A percentile compares a stretch with the other conserved stretches of the same genome.
Conservation (phyloP, 257 asterid genomes). For the Solanum pennellii region DNA sequence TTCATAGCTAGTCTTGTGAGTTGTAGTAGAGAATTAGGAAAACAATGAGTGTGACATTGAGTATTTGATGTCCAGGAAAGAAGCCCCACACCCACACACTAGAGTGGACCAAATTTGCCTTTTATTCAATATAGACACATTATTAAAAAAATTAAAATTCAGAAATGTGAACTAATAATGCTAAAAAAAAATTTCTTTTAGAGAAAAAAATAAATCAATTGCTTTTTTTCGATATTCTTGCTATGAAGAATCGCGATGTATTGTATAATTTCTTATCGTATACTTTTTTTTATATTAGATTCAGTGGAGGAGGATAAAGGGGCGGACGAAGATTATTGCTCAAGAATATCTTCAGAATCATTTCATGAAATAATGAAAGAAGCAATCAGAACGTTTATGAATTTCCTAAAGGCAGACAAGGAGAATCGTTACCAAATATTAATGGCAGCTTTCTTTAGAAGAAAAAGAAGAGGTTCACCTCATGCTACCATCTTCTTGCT, state of each 20-base stretch:
- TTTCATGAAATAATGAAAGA: conserved; percentile 67
- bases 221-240: not conserved
- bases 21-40: not conserved
- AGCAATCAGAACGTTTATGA: conserved; percentile 72
- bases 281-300: conserved; percentile 14
- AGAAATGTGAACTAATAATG: not conserved
- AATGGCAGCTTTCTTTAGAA: conserved; percentile 46
- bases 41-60: not conserved
- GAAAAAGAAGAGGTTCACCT: conserved; percentile 40
- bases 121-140: not conserved
- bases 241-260: not conserved
- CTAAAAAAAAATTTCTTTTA: not conserved
- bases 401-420: conserved; percentile 73
- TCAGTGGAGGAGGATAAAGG: conserved; percentile 36
- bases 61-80: not conserved
- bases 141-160: not conserved
- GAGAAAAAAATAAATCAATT: not conserved
- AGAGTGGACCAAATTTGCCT: not conserved
- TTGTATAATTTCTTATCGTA: not conserved
- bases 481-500: conserved; percentile 45
- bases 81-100: not conserved
- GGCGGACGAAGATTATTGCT: conserved; percentile 28
- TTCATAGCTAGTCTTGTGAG: not conserved
- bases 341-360: conserved; percentile 74
- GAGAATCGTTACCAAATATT: conserved; percentile 42